These are phyloP conservation scores for Fusarium sp. DNA, from an alignment of 2,329 filamentous ascomycete species.

Conservation along the genomic window DNA sequence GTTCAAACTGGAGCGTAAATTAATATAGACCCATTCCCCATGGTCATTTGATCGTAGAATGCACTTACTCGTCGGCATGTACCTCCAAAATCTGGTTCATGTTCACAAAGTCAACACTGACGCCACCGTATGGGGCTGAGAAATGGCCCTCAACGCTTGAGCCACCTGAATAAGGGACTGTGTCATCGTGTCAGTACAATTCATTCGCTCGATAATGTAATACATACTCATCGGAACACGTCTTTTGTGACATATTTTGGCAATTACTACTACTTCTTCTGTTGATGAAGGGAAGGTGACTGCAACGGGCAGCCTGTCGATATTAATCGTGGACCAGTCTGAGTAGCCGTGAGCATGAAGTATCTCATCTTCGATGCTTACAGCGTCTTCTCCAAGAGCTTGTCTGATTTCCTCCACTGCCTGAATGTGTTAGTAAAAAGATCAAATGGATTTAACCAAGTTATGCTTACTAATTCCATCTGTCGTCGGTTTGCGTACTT, in stretches of 20 bases:
- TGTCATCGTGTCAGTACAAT: fast-evolving
- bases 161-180: conserved; percentile 82
- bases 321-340: conserved; percentile 72
- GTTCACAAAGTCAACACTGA: conserved; percentile 87
- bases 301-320: conserved; percentile 69
- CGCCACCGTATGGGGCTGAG: conserved; percentile 83
- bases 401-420: conserved; percentile 65
- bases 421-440: conserved; percentile 46
- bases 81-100: conserved; percentile 87
- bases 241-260: conserved; percentile 78
- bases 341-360: conserved; percentile 72
- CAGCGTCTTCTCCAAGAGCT: conserved; percentile 60
- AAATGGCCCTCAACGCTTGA: conserved; percentile 91
- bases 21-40: fast-evolving
- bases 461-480: neutral
- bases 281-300: conserved; percentile 72
- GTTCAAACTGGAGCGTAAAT: conserved; percentile 68
- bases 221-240: conserved; percentile 73
- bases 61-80: conserved; percentile 73
- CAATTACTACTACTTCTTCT: conserved; percentile 67
- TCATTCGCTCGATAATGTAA: fast-evolving
- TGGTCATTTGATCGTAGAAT: fast-evolving
- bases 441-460: fast-evolving
- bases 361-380: conserved; percentile 71
- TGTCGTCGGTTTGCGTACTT: neutral